Evolutionary conservation across 345 rosid genomes (phyloP).

Genomic region (Corymbia maculata): DNA sequence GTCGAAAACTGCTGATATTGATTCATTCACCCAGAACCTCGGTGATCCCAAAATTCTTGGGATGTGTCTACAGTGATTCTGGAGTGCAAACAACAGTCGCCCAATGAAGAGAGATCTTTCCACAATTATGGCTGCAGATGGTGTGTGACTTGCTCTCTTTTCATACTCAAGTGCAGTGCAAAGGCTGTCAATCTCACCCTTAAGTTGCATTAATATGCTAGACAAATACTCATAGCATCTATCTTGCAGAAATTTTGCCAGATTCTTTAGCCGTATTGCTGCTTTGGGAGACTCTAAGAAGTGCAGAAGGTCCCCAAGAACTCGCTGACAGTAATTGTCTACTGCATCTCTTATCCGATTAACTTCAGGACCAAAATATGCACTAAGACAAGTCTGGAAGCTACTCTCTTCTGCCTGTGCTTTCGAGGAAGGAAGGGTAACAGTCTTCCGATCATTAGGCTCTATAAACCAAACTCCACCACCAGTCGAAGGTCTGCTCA

Average conservation of each 20-base stretch:
- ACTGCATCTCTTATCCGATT: constrained; percentile 80
- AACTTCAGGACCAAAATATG: constrained; percentile 88
- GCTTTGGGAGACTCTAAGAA: constrained; percentile 96
- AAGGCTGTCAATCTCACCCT: constrained; percentile 57
- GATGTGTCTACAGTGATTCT: constrained; percentile 72
- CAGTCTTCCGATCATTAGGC: constrained; percentile 50
- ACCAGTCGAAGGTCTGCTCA: constrained; percentile 76
- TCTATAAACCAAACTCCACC: constrained; percentile 98
- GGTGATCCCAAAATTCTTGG: constrained; percentile 88
- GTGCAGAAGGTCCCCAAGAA: constrained; percentile 76
- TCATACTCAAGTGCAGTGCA: constrained; percentile 37
- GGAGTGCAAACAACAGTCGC: constrained; percentile 80
- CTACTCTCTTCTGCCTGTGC: constrained; percentile 50
- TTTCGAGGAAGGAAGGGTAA: constrained; percentile 31
- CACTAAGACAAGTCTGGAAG: constrained; percentile 66
- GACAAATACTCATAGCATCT: constrained; percentile 78
- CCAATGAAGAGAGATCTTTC: constrained; percentile 92
- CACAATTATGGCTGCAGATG: constrained; percentile 51
- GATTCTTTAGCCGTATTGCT: constrained; percentile 62
- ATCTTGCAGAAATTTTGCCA: constrained; percentile 72
- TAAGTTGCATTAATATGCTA: constrained; percentile 47
- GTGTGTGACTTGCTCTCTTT: constrained; percentile 18
- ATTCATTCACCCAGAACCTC: constrained; percentile 80
- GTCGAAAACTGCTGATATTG: constrained; percentile 44
- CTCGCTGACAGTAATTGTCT: constrained; percentile 60